These are phyloP conservation scores for Mimosa pudica DNA, from an alignment of 306 rosid species.

Conservation along the genomic window DNA sequence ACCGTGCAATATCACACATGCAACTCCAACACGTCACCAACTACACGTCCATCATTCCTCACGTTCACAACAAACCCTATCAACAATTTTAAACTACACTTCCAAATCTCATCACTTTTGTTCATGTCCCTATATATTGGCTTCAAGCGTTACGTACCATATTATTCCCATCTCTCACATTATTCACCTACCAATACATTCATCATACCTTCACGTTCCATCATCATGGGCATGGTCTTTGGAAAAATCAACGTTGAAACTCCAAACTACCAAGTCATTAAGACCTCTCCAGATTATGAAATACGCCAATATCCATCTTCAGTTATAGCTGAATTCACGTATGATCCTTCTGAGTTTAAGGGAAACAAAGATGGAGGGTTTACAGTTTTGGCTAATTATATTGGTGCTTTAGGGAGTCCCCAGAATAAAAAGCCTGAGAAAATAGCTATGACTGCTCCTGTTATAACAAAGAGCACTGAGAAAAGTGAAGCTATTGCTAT, in stretches of 20 bases:
- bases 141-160: neutral
- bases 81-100: conserved; percentile 2
- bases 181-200: neutral
- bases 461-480: conserved; percentile 52
- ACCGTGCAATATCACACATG: neutral
- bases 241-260: conserved; percentile 75
- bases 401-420: conserved; percentile 76
- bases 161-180: neutral
- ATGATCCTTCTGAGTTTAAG: conserved; percentile 70
- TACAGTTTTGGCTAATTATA: conserved; percentile 67
- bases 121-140: conserved; percentile 16
- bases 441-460: conserved; percentile 88
- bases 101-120: neutral
- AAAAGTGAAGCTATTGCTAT: conserved; percentile 57
- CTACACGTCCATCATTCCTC: neutral
- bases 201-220: neutral
- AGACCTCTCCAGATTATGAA: conserved; percentile 63
- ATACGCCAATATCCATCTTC: conserved; percentile 65
- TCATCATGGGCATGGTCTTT: conserved; percentile 77
- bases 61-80: neutral
- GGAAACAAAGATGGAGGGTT: conserved; percentile 90
- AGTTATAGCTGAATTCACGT: conserved; percentile 74
- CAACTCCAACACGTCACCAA: neutral
- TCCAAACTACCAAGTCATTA: conserved; percentile 53
- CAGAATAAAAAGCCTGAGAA: conserved; percentile 75